Conservation (phyloP, 257 asterid genomes). For the Forsythia viridissima region DNA sequence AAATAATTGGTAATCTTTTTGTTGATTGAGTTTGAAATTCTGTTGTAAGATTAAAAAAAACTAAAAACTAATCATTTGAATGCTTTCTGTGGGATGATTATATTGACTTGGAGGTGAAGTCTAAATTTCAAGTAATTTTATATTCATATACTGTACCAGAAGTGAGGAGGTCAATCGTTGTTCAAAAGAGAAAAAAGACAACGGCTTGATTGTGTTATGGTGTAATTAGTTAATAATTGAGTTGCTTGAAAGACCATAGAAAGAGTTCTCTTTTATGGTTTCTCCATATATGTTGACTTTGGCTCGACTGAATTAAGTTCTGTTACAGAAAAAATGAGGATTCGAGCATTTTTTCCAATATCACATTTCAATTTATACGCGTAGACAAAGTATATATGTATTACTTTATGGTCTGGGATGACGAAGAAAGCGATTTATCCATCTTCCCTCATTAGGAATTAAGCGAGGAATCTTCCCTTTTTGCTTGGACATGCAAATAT, state of each 20-base stretch:
- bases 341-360: not conserved
- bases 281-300: not conserved
- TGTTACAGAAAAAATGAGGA: not conserved
- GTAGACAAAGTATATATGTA: not conserved
- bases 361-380: not conserved
- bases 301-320: not conserved
- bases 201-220: not conserved
- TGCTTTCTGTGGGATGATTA: not conserved
- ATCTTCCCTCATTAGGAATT: constrained; percentile 18
- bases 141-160: not conserved
- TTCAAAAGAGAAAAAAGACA: not conserved
- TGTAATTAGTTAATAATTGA: not conserved
- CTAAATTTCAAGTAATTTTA: not conserved
- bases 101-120: constrained; percentile 3
- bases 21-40: constrained; percentile 13
- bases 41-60: not conserved
- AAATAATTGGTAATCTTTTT: not conserved
- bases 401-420: constrained; percentile 1
- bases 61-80: constrained; percentile 5
- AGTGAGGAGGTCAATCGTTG: not conserved
- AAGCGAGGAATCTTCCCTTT: constrained; percentile 2
- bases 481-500: constrained; percentile 45
- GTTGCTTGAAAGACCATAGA: not conserved
- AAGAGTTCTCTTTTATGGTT: not conserved
- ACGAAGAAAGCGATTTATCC: constrained; percentile 2